phyloP scores from a whole-genome alignment of 225 moss, liverwort and hornwort species.

The Marchantia paleacea region DNA sequence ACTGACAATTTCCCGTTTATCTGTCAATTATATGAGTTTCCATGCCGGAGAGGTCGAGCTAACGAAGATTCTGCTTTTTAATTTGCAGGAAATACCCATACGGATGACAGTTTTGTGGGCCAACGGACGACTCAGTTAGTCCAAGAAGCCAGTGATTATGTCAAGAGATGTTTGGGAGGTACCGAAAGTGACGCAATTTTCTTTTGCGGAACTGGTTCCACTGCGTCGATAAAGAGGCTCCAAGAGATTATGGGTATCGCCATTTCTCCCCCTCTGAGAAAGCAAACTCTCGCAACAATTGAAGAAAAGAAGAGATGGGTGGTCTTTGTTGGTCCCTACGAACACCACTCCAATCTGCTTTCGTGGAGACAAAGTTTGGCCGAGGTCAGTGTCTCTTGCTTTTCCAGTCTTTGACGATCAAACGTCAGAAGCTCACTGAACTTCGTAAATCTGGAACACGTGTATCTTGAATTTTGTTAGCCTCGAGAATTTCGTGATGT shows the following conservation, averaged over 20 bases:
- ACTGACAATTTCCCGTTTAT: not conserved
- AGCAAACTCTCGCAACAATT: conserved; percentile 19
- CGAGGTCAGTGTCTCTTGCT: conserved; percentile 24
- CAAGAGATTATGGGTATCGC: conserved; percentile 42
- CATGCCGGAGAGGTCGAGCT: too few species aligned
- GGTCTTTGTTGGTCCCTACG: conserved; percentile 48
- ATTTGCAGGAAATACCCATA: conserved; percentile 43
- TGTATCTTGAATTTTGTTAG: too few species aligned
- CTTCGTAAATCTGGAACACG: too few species aligned
- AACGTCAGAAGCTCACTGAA: too few species aligned
- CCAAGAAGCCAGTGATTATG: conserved; percentile 34
- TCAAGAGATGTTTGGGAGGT: conserved; percentile 44
- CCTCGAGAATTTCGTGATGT: too few species aligned
- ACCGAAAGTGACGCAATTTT: conserved; percentile 31
- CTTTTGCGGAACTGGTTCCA: conserved; percentile 46
- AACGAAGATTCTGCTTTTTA: too few species aligned
- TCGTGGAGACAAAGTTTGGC: conserved; percentile 48
- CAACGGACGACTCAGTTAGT: conserved; percentile 23
- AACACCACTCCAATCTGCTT: conserved; percentile 50
- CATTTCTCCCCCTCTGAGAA: conserved; percentile 23
- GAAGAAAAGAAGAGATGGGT: conserved; percentile 37
- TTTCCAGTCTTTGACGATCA: not conserved
- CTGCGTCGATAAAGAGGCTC: conserved; percentile 40
- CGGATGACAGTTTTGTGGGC: conserved; percentile 44
- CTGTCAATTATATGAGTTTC: too few species aligned